Base-by-base conservation (phyloP, 176 grass and related monocot species). In the Panicum miliaceum region DNA sequence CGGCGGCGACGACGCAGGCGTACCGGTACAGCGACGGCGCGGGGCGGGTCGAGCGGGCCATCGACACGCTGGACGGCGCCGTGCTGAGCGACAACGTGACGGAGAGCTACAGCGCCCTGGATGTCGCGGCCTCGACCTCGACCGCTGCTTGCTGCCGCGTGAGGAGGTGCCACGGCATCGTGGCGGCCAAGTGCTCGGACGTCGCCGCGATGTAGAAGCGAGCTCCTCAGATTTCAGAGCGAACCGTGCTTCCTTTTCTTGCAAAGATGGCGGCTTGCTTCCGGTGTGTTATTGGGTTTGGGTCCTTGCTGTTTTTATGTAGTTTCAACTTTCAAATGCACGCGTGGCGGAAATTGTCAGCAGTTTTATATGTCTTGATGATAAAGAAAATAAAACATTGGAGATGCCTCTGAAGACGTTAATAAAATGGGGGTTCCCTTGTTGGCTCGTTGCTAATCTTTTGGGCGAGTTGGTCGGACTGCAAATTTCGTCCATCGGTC, bases 51-150 rank as follows among this genome's bases (percentile, higher is more conserved):
- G 60, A 36, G 60, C 83, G 96, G 26, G 53, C 61, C 46, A 90
- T 95, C 66, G 84, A 68, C 13, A 88, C 80, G 13, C 71, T 53
- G 53, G 87, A 95, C 78, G 96, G 96, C 10, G 48, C 78, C 7
- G 66, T 98, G 79, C 60, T 84, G 3, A 92, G 93, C 74, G 96
- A 98, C 87, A 93, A 92, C 77, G 81, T 87, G 0, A 92, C 91
- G 47, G 85, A 92, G 83, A 89, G 36, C 38, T 81, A 46, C 68
- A 42, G 50, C 15, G 38, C 19, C 26, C 10, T 56, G 64, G 4
- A 8, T 29, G 71, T 20, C 12, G 68, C 73, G 1, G 8, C n/a
- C 57, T 12, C n/a, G 7, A 11, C 10, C 22, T 12, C 9, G 12
- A 14, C 3, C 13, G 64, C 4, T 41, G 67, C 69, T 48, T 48